Base-by-base conservation (phyloP, 1,284 basidiomycete species). In the Rhizoctonia solani region DNA sequence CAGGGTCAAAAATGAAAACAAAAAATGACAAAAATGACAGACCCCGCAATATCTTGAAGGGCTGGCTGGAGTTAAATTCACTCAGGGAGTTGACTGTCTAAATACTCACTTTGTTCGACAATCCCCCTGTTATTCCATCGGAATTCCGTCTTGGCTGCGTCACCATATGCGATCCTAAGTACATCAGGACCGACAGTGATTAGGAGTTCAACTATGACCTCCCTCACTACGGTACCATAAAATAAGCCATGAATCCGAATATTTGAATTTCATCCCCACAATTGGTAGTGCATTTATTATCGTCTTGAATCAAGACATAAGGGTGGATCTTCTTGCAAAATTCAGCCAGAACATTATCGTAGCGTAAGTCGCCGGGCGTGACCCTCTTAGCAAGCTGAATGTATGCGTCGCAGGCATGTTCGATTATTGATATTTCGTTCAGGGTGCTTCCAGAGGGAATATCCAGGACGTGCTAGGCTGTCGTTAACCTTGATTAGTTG, bases 381-480 rank as follows among this genome's bases (percentile, higher is more conserved):
- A n/a, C 25, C 14, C 32, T 41, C 3, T 16, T 52, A 9, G 47
- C 47, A n/a, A 63, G 47, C 14, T 19, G 9, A 13, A 42, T 52
- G n/a, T 52, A 63, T 52, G 59, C 59, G 47, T 41, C 34, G 32
- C 59, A 63, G 21, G 52, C 47, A 50, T 27, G 47, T 32, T 52
- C 25, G 5, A 41, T 19, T 27, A 63, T 52, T 11, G 47, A 8
- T 21, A 16, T 39, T 25, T 63, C 47, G 6, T 27, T 21, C 27
- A 9, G 30, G 50, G 50, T 4, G 56, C 1, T 32, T 3, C 14
- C 34, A 8, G 14, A 11, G 16, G 47, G 47, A 16, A 25, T 6
- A 16, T 50, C 47, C 14, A 63, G 3, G 8, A 63, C 6, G 30
- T 63, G 59, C 59, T 63, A 23, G 21, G 46, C 14, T 4, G 5